Evolutionary conservation across 345 rosid species (phyloP).

Genomic region (Ceriops tagal): DNA sequence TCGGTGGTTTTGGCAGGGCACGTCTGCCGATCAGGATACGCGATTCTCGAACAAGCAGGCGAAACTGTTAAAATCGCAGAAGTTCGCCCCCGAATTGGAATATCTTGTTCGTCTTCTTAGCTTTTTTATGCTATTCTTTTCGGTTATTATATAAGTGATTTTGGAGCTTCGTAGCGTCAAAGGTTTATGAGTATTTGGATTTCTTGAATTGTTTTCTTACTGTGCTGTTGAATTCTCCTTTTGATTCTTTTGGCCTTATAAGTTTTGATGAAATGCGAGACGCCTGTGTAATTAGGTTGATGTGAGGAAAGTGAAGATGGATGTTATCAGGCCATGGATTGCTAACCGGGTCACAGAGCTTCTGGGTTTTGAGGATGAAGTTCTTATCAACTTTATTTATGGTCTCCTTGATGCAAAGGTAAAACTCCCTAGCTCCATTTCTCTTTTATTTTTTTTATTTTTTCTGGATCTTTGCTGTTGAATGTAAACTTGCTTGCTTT

Average conservation of each 20-base stretch:
- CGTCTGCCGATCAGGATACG: constrained; percentile 97
- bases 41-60: constrained; percentile 99
- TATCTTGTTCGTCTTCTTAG: constrained; percentile 54
- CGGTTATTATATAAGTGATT: background rate
- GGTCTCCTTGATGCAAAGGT: constrained; percentile 95
- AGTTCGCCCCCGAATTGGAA: constrained; percentile 83
- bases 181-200: background rate
- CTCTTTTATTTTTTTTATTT: background rate
- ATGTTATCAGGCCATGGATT: constrained; percentile 93
- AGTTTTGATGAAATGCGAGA: background rate
- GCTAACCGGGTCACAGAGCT: constrained; percentile 88
- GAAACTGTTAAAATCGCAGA: constrained; percentile 84
- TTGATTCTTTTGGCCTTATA: background rate
- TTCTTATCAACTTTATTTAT: constrained; percentile 88
- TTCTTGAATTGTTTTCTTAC: background rate
- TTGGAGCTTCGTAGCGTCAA: background rate
- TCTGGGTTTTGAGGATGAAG: constrained; percentile 97
- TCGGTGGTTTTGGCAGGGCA: constrained; percentile 46
- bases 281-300: constrained; percentile 53
- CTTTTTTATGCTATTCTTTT: background rate
- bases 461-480: background rate
- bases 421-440: background rate
- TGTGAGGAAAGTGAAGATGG: constrained; percentile 87
- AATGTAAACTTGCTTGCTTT: constrained; percentile 4
- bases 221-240: background rate